These are phyloP conservation scores for Viola pubescens DNA, from an alignment of 441 rosid genomes.

Conservation along the genomic window DNA sequence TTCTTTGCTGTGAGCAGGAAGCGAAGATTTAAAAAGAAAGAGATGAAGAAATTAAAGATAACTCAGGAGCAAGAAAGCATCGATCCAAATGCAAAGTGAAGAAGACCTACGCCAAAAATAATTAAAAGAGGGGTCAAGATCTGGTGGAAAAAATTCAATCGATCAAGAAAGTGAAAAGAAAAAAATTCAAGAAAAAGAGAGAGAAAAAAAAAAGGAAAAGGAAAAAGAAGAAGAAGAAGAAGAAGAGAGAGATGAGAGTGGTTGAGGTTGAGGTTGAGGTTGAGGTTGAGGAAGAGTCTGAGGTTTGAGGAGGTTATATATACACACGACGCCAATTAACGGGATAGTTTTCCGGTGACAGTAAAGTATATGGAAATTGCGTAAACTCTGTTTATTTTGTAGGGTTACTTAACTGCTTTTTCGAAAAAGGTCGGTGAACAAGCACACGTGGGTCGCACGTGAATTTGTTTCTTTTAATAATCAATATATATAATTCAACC, in stretches of 20 bases:
- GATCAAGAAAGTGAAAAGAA: not conserved
- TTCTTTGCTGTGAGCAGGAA: no score
- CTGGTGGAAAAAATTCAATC: constrained; percentile 3
- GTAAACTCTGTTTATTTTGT: not conserved
- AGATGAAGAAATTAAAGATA: not conserved
- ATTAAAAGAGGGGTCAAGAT: constrained; percentile 18
- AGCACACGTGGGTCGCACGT: no score
- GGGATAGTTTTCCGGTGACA: constrained; percentile 1
- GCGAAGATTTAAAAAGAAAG: not conserved
- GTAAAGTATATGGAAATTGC: constrained; percentile 13
- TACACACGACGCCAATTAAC: constrained; percentile 20
- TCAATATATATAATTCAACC: no score
- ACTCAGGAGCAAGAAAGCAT: not conserved
- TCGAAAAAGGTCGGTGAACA: no score
- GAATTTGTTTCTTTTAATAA: no score
- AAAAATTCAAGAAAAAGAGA: not conserved
- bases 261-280: constrained; percentile 12
- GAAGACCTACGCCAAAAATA: no score
- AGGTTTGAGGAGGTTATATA: constrained; percentile 25
- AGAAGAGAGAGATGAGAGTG: constrained; percentile 3
- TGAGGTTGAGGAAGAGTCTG: not conserved
- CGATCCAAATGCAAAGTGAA: not conserved
- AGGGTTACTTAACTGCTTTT: not conserved
- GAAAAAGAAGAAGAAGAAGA: not conserved
- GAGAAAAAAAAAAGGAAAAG: not conserved